Percentiles rank a stretch among this genome's conserved stretches.
Conservation (phyloP, 2,329 filamentous ascomycete genomes). For the Intubia oerlemansii region DNA sequence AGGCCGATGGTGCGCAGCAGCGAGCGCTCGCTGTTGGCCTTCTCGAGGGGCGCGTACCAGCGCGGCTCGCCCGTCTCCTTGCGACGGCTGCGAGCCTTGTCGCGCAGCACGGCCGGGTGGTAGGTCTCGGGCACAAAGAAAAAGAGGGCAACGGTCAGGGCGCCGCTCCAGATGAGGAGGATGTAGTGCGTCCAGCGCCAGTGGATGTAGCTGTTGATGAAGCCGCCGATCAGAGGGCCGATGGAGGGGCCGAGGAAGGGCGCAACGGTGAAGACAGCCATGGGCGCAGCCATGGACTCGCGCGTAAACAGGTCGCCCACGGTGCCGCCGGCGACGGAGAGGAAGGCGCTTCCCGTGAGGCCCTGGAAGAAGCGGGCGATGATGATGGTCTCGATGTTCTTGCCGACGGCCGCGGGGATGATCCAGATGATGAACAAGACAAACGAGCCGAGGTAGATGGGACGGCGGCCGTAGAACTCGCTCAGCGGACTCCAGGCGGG, state of each 20-base stretch:
- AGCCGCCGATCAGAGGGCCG: conserved; percentile 47
- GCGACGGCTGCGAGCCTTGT: conserved; percentile 49
- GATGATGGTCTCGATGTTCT: conserved; percentile 63
- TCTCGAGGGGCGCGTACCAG: conserved; percentile 62
- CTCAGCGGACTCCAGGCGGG: conserved; percentile 44
- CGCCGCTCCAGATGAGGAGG: conserved; percentile 60
- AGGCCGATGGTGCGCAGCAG: conserved; percentile 36
- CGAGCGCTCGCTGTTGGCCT: conserved; percentile 27
- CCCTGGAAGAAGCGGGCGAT: conserved; percentile 60
- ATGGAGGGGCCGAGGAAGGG: conserved; percentile 42
- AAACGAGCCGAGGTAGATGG: conserved; percentile 61
- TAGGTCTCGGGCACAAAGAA: conserved; percentile 77
- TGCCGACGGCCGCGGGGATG: conserved; percentile 61
- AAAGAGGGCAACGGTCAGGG: conserved; percentile 39
- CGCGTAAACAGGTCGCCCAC: conserved; percentile 60
- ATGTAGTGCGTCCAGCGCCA: conserved; percentile 81
- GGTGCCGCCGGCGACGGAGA: conserved; percentile 63
- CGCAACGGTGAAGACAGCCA: conserved; percentile 56
- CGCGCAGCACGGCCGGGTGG: conserved; percentile 48
- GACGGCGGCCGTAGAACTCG: conserved; percentile 65
- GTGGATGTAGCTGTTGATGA: conserved; percentile 53
- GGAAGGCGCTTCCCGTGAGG: conserved; percentile 44
- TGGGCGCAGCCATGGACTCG: conserved; percentile 51
- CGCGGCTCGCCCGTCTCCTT: conserved; percentile 56
- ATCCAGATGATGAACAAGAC: conserved; percentile 57